Base-by-base conservation (phyloP, 1,284 basidiomycete genomes). In the Apiotrichum akiyoshidainum region DNA sequence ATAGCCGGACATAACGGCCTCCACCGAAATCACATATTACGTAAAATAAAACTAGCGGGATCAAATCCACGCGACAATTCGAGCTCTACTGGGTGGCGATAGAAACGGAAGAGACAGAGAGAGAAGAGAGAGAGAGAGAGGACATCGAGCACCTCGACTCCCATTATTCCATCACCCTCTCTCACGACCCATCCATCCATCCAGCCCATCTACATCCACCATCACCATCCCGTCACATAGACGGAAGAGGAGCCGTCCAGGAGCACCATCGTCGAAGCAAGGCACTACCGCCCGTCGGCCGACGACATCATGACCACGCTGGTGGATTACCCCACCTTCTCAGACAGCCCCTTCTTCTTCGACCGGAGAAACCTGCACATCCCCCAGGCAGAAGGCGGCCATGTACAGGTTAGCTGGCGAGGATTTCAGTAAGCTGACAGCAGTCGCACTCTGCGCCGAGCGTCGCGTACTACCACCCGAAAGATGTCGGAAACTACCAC, bases 381-480 rank as follows among this genome's bases (percentile, higher is more conserved):
- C 39, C 68, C 75, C 17, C 68, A 78, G 58, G 57, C 64, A 35
- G 75, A 77, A 58, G 55, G 68, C 26, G 69, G 60, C 21, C 64
- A 68, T 12, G 65, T 77, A 14, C 69, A 73, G 60, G 78, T 79
- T 39, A 54, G 76, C 55, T 37, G 0, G 13, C 22, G 1, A 11
- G 10, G 1, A 49, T 37, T 50, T 57, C 40, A 60, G 52, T 16
- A 46, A 21, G 34, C 39, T 8, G 17, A n/a, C 16, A n/a, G 16
- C 58, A 89, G 91, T 83, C 89, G 0, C 91, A 95, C 79, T 92
- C 89, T 37, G 82, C 87, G 31, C 88, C 90, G 0, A 85, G 88
- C 64, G 95, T 99, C 12, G 92, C 92, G 14, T 99, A 98, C 78
- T 99, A 96, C 79, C 93, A 89, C 69, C 91, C 95, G 0, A 88